Evolutionary conservation across 495 filamentous ascomycete species (phyloP), one percentile per base, ranked within the genome.

Genomic region (Penicillium pulvis): DNA sequence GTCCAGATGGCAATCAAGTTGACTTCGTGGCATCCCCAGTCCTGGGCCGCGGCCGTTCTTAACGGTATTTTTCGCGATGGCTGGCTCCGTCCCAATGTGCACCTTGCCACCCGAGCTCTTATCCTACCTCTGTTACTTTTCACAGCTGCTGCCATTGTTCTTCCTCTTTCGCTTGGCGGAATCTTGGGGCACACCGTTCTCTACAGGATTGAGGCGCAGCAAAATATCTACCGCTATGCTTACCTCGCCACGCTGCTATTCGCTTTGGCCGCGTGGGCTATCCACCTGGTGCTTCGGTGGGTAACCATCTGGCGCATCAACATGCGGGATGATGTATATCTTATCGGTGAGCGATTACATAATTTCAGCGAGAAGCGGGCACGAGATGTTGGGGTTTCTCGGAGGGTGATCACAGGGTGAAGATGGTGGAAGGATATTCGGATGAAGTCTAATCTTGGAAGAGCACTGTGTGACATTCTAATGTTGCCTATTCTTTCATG

Each of bases 251-350:
- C 81, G 9, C 75, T 88, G 41, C 69, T 78, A 0, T 59, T 88
- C 3, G 76, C 72, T 28, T 63, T 85, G 12, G 63, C 73, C 19
- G 60, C 71, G 8, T 77, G 71, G 57, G 60, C 76, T 2, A 61
- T 68, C 14, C 79, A 80, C 62, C 64, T 79, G 31, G 66, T 77
- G 2, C 70, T 74, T 48, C 77, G 79, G 53, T 73, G 87, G 42
- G 72, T 93, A 41, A 83, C 84, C 24, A 77, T 82, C 43, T 98
- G 94, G 94, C 85, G 89, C 68, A 81, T 85, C 65, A 85, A 85
- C 61, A 92, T 99, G 49, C 77, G 88, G 33, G 94, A 99, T 68
- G 94, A 99, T 73, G 93, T 96, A 8, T 99, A 98, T 66, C 76
- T 98, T 60, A 94, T 97, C 66, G 94, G 94, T 2, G 92, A 98